Percentiles rank a stretch among this genome's conserved stretches.
These are phyloP conservation scores for Vigna unguiculata DNA, from an alignment of 306 rosid genomes.

Conservation along the genomic window DNA sequence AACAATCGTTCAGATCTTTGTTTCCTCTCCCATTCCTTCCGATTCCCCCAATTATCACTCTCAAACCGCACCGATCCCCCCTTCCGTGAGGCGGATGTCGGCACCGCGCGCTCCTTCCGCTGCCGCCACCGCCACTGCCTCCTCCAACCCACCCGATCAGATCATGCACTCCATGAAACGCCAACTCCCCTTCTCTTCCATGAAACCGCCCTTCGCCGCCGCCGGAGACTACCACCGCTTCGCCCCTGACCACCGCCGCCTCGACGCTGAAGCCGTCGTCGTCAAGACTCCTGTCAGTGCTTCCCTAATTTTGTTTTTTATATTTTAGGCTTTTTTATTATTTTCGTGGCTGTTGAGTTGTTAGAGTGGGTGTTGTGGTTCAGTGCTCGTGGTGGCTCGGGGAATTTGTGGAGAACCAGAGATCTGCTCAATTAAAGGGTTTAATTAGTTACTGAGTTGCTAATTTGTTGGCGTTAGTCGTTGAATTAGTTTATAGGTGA, in stretches of 20 bases:
- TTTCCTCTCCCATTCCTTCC: slow-evolving; percentile 28
- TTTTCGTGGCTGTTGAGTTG: neutral
- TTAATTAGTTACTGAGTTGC: slow-evolving; percentile 39
- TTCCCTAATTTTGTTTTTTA: neutral
- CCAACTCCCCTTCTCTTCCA: slow-evolving; percentile 75
- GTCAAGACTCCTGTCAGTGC: slow-evolving; percentile 72
- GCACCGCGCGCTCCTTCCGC: slow-evolving; percentile 58
- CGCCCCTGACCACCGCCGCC: slow-evolving; percentile 61
- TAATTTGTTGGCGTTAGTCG: slow-evolving; percentile 41
- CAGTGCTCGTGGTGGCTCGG: neutral
- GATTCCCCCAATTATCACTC: slow-evolving; percentile 2
- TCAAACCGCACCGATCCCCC: slow-evolving; percentile 15
- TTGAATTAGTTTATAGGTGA: slow-evolving; percentile 42
- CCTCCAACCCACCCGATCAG: slow-evolving; percentile 58
- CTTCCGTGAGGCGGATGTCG: slow-evolving; percentile 64
- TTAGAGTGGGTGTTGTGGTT: slow-evolving; percentile 38
- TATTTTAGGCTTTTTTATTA: neutral
- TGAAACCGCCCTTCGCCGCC: slow-evolving; percentile 78
- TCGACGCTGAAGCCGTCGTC: slow-evolving; percentile 62
- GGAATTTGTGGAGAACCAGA: slow-evolving; percentile 36
- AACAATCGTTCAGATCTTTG: slow-evolving; percentile 69
- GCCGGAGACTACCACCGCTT: slow-evolving; percentile 87
- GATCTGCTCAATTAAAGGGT: slow-evolving; percentile 54
- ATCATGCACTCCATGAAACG: slow-evolving; percentile 72
- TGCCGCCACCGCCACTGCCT: slow-evolving; percentile 45